Evolutionary conservation across 2,329 filamentous ascomycete genomes (phyloP), one percentile per base, ranked within the genome.

Genomic region (Paraconiothyrium sp.): DNA sequence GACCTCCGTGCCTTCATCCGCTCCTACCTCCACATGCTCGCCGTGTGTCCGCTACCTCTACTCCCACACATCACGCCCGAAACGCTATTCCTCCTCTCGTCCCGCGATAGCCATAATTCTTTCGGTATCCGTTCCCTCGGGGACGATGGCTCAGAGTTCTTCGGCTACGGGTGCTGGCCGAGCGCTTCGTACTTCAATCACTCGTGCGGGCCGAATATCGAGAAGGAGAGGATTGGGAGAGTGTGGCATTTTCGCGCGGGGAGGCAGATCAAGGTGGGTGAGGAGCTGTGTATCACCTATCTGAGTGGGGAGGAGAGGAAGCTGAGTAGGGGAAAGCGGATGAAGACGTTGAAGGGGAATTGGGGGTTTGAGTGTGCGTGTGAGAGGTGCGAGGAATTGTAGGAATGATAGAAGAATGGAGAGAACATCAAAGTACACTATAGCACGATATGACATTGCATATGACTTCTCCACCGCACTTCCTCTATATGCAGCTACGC

Each of bases 101-200:
- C 71, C 3, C 79, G 80, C 16, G 80, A 80, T 60, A 79, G 78
- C 35, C 81, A 83, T 65, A 84, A 84, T 61, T 77, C 79, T 1
- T 84, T 84, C 60, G 82, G 82, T 34, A 82, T 84, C 47, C 78
- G 79, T 7, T 76, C 72, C 11, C 74, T 80, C 4, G 79, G 79
- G 54, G 81, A 82, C 54, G 81, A 81, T 39, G 80, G 80, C 9
- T 77, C 78, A 9, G 82, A 84, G 67, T 84, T 83, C 67, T 80
- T 84, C 62, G 82, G 82, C 16, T 84, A 81, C 52, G 81, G 78
- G 0, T 76, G 83, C 37, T 84, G 82, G 77, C 79, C 82, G 0
- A 69, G 71, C 5, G 82, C 82, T 0, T 81, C 78, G 62, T 84
- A 83, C 69, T 84, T 83, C 73, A 84, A 84, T 55, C 82, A 84